A percentile compares a stretch with the other conserved stretches of the same genome.
Conservation (phyloP, 2,329 filamentous ascomycete genomes). For the Aspergillus sp. region DNA sequence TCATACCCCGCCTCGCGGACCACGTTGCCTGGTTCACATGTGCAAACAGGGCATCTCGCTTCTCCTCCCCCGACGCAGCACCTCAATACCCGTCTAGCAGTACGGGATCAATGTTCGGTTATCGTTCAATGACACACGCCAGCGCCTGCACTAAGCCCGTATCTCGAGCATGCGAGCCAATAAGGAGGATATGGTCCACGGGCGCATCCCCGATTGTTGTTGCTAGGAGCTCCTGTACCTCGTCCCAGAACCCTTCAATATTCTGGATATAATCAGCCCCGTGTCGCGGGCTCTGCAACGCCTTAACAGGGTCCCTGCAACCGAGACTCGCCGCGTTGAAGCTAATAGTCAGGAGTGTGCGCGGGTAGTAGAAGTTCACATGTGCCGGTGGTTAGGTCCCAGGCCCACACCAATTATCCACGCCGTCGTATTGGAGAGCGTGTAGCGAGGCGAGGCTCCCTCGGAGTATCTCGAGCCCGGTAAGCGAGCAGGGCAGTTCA, state of each 20-base stretch:
- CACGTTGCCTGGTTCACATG: not conserved
- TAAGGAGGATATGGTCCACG: slow-evolving; percentile 3
- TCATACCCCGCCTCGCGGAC: not conserved
- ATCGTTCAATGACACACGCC: not conserved
- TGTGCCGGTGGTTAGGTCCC: not conserved
- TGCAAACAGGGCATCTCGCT: not conserved
- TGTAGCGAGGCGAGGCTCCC: not conserved
- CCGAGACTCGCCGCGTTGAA: slow-evolving; percentile 7
- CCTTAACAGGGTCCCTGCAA: not conserved
- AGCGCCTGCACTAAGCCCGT: not conserved
- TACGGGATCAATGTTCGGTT: slow-evolving; percentile 3
- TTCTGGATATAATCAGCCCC: not conserved
- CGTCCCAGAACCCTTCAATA: not conserved
- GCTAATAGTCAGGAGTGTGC: not conserved
- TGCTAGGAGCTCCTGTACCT: not conserved
- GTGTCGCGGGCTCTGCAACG: slow-evolving; percentile 1
- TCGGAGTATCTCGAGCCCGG: slow-evolving; percentile 2
- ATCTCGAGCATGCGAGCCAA: slow-evolving; percentile 7
- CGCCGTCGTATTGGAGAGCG: not conserved
- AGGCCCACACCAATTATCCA: not conserved
- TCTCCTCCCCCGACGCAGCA: not conserved
- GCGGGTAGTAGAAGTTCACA: not conserved
- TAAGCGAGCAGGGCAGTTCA: not conserved
- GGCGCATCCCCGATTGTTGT: not conserved
- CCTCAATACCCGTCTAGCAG: slow-evolving; percentile 7